A percentile compares a stretch with the other conserved stretches of the same genome.
Conservation (phyloP, 257 asterid species). For the Nicotiana tomentosiformis region DNA sequence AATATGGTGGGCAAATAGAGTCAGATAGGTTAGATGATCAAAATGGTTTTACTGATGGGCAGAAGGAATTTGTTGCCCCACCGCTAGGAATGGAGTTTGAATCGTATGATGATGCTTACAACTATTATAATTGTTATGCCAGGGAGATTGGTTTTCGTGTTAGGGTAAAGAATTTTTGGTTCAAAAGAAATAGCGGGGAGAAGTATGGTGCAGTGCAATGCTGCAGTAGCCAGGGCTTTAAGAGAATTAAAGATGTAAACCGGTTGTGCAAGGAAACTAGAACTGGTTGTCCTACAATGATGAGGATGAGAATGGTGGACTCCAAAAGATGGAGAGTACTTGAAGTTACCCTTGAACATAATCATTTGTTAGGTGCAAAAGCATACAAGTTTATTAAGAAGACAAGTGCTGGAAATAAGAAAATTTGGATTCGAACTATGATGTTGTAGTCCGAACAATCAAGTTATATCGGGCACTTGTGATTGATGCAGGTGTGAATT, state of each 20-base stretch:
- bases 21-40: slow-evolving; percentile 19
- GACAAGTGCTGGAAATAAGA: slow-evolving; percentile 44
- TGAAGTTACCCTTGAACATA: no score
- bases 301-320: no score
- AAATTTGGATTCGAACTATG: slow-evolving; percentile 40
- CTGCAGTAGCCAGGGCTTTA: slow-evolving; percentile 17
- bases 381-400: slow-evolving; percentile 54
- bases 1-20: neutral
- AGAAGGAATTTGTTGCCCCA: slow-evolving; percentile 61
- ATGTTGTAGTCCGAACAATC: slow-evolving; percentile 53
- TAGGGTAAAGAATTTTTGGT: slow-evolving; percentile 84
- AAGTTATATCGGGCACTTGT: slow-evolving; percentile 56
- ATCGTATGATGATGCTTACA: slow-evolving; percentile 80
- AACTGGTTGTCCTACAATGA: no score
- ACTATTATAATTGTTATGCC: slow-evolving; percentile 63
- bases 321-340: no score
- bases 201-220: slow-evolving; percentile 88
- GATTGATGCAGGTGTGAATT: slow-evolving; percentile 37
- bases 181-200: slow-evolving; percentile 82
- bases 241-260: no score
- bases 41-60: slow-evolving; percentile 27
- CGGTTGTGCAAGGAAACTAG: no score
- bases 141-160: slow-evolving; percentile 75
- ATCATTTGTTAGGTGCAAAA: slow-evolving; percentile 36
- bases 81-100: slow-evolving; percentile 83